Percentiles rank a stretch among this genome's conserved stretches.
These are phyloP conservation scores for Tranzscheliella williamsii DNA, from an alignment of 1,284 basidiomycete species.

Conservation along the genomic window DNA sequence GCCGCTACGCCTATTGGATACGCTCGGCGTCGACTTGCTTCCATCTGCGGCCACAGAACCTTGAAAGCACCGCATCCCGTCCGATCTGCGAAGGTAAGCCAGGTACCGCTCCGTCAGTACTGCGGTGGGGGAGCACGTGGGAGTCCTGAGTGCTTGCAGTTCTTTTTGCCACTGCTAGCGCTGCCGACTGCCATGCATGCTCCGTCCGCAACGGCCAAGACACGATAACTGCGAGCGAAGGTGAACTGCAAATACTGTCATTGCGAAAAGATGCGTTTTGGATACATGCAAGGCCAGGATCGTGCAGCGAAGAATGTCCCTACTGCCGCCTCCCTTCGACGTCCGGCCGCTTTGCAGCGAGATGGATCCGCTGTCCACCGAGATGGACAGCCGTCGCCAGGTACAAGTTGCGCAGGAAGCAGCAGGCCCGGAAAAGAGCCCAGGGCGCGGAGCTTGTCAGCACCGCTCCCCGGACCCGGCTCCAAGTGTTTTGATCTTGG, in stretches of 20 bases:
- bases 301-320: conserved; percentile 10
- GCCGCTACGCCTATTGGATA: too few relatives aligned
- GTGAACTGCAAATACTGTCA: too few relatives aligned
- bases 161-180: conserved; percentile 50
- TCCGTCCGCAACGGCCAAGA: too few relatives aligned
- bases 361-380: conserved; percentile 5
- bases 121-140: conserved; percentile 80
- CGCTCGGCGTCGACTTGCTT: too few relatives aligned
- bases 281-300: neutral
- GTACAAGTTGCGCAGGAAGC: conserved; percentile 47
- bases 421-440: conserved; percentile 13
- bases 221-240: too few relatives aligned
- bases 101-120: conserved; percentile 79
- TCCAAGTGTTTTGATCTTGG: conserved; percentile 32
- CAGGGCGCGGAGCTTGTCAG: conserved; percentile 28
- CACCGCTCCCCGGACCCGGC: conserved; percentile 2
- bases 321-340: conserved; percentile 46
- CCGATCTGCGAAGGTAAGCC: conserved; percentile 79
- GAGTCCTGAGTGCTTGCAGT: conserved; percentile 80
- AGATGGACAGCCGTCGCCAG: conserved; percentile 21
- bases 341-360: conserved; percentile 41
- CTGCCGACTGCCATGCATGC: neutral
- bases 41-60: conserved; percentile 76
- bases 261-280: neutral
- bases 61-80: conserved; percentile 79